phyloP scores from a whole-genome alignment of 2,329 filamentous ascomycete genomes.

The Alternaria arborescens region DNA sequence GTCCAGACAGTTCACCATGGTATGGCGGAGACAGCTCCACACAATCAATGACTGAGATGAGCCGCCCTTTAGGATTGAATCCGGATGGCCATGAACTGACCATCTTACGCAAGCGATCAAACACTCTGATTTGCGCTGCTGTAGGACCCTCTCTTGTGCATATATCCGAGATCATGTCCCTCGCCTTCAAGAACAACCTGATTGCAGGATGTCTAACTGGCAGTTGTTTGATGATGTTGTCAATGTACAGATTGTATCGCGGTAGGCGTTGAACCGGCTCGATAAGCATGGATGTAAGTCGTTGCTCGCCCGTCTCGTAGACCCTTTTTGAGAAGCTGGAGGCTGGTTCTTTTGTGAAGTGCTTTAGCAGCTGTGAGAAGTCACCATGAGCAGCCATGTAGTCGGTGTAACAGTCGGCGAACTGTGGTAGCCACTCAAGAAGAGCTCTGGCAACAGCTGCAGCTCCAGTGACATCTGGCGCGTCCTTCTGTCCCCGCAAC shows the following conservation, averaged over 20 bases:
- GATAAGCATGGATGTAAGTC: slow-evolving; percentile 88
- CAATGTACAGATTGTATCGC: slow-evolving; percentile 93
- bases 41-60: slow-evolving; percentile 84
- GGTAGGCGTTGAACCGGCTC: slow-evolving; percentile 95
- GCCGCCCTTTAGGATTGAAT: slow-evolving; percentile 76
- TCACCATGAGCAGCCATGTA: slow-evolving; percentile 92
- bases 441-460: slow-evolving; percentile 81
- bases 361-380: slow-evolving; percentile 81
- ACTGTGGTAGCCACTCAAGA: slow-evolving; percentile 91
- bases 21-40: slow-evolving; percentile 80
- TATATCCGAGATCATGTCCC: slow-evolving; percentile 94
- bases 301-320: slow-evolving; percentile 86
- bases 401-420: slow-evolving; percentile 88
- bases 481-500: slow-evolving; percentile 45
- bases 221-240: slow-evolving; percentile 88
- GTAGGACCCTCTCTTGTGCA: slow-evolving; percentile 85
- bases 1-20: slow-evolving; percentile 55
- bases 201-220: slow-evolving; percentile 87
- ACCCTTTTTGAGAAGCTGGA: slow-evolving; percentile 85
- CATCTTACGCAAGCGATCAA: slow-evolving; percentile 77
- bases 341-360: slow-evolving; percentile 76
- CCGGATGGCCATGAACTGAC: slow-evolving; percentile 79
- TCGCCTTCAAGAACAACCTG: slow-evolving; percentile 81
- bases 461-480: slow-evolving; percentile 78
- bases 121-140: slow-evolving; percentile 75